Conservation (phyloP, 768 basidiomycete species). For the Cyclocybe aegerita region DNA sequence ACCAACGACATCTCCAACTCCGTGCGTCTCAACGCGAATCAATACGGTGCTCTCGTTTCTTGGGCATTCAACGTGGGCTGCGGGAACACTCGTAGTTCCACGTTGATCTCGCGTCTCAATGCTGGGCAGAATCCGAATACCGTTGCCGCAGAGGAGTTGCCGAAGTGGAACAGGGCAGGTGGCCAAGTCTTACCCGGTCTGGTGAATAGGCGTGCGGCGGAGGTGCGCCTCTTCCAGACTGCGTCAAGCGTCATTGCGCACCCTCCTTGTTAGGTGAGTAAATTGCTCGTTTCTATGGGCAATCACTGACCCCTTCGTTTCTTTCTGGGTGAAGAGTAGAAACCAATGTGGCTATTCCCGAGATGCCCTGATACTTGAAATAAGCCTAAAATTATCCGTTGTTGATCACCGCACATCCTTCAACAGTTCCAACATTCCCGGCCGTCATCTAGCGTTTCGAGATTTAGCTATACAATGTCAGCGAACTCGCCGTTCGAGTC, state of each 20-base stretch:
- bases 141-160: constrained; percentile 28
- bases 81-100: constrained; percentile 21
- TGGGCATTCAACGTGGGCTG: constrained; percentile 30
- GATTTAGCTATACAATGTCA: no score
- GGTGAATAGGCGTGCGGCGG: constrained; percentile 22
- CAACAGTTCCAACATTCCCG: no score
- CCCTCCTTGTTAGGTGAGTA: no score
- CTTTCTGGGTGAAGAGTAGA: no score
- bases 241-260: constrained; percentile 11
- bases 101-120: constrained; percentile 25
- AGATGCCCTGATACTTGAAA: no score
- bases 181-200: constrained; percentile 25
- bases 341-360: no score
- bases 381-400: no score
- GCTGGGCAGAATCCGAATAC: constrained; percentile 27
- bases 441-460: no score
- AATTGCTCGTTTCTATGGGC: no score
- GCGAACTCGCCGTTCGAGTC: no score
- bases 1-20: constrained; percentile 15
- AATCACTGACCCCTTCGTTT: no score
- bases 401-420: no score
- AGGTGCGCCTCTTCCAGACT: constrained; percentile 29
- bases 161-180: constrained; percentile 27
- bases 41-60: constrained; percentile 29
- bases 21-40: constrained; percentile 27